Conservation (phyloP, 768 basidiomycete species). For the Podaxis carcinomalis region DNA sequence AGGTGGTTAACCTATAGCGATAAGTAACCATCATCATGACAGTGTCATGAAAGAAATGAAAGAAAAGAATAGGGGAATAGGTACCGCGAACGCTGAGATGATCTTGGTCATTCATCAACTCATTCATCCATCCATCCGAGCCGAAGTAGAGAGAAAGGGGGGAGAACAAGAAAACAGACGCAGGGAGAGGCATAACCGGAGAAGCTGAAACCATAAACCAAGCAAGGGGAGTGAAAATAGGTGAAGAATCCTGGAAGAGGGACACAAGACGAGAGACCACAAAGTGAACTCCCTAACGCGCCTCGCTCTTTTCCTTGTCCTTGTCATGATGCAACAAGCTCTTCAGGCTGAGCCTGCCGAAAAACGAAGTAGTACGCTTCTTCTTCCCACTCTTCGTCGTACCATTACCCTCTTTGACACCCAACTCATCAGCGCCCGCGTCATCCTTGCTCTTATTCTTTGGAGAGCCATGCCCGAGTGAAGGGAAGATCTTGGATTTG, state of each 20-base stretch:
- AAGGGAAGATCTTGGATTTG: conserved; percentile 6
- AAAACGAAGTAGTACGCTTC: conserved; percentile 45
- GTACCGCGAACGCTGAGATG: not conserved
- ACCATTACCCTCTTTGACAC: not conserved
- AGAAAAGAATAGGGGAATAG: not conserved
- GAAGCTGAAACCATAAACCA: not conserved
- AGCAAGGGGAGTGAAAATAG: not conserved
- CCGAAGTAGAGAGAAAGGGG: not conserved
- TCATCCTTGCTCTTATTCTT: not conserved
- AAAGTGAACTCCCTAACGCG: not conserved
- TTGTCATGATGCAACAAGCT: conserved; percentile 45
- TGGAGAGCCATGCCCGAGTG: not conserved
- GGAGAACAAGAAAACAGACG: not conserved
- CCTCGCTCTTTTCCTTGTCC: conserved; percentile 24
- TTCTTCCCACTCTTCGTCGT: conserved; percentile 34
- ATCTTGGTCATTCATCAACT: not conserved
- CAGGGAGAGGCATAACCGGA: not conserved
- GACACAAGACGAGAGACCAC: not conserved
- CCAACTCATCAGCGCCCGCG: not conserved
- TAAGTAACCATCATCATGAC: not conserved
- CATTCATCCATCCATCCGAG: not conserved
- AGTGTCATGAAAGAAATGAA: not conserved
- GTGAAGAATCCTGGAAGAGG: not conserved
- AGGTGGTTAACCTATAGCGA: not conserved
- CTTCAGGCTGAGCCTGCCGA: conserved; percentile 51